These are phyloP conservation scores for Populus tremula DNA, from an alignment of 345 rosid species.

Conservation along the genomic window DNA sequence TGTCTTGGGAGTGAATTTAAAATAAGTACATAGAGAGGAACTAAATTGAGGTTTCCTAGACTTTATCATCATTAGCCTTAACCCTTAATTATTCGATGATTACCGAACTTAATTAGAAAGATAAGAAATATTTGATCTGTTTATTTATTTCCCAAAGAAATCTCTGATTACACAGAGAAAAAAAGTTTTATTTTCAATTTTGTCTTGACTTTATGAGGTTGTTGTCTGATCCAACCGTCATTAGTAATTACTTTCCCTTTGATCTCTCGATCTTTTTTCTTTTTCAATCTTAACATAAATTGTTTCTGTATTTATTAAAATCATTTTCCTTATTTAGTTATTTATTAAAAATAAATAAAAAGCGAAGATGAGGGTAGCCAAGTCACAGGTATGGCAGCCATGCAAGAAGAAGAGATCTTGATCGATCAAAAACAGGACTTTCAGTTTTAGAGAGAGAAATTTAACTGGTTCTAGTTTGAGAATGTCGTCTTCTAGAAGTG, in stretches of 20 bases:
- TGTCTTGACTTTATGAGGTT: slow-evolving; percentile 13
- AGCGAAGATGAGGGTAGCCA: slow-evolving; percentile 60
- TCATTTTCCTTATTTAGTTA: background rate
- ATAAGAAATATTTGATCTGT: no score
- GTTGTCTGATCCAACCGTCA: slow-evolving; percentile 13
- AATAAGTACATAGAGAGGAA: no score
- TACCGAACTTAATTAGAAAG: no score
- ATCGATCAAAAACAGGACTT: slow-evolving; percentile 13
- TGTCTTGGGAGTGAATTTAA: background rate
- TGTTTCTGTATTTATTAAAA: background rate
- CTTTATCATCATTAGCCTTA: background rate
- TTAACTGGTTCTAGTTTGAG: background rate
- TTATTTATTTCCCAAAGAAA: background rate
- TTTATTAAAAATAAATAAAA: background rate
- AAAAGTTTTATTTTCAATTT: background rate
- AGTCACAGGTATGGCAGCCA: slow-evolving; percentile 99
- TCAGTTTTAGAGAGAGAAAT: slow-evolving; percentile 4
- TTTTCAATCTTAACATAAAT: background rate
- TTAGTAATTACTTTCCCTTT: background rate
- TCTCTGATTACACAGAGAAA: background rate
- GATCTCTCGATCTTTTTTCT: background rate
- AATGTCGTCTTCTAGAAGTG: slow-evolving; percentile 48
- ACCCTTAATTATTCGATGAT: background rate
- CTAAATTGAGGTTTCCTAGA: background rate
- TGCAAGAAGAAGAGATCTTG: slow-evolving; percentile 94